A percentile compares a stretch with the other conserved stretches of the same genome.
Evolutionary conservation across 345 rosid species (phyloP).

Genomic region (Gossypium australe): DNA sequence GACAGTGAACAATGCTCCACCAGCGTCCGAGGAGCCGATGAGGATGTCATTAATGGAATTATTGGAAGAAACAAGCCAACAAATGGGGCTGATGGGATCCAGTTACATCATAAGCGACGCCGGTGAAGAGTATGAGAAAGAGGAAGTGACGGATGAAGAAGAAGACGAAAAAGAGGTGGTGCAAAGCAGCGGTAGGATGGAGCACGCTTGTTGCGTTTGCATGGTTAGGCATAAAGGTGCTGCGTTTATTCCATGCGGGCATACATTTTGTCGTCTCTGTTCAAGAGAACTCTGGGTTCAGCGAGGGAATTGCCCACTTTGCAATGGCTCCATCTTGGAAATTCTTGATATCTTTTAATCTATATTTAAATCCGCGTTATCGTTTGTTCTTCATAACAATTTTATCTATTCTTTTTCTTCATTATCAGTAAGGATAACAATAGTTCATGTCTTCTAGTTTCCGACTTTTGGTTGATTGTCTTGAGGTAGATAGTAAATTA

Average conservation of each 20-base stretch:
- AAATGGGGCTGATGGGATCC: constrained; percentile 59
- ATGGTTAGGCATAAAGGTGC: constrained; percentile 80
- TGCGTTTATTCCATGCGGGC: constrained; percentile 86
- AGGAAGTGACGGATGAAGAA: constrained; percentile 34
- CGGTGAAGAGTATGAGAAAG: constrained; percentile 30
- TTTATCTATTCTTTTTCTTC: neutral
- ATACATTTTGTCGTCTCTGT: constrained; percentile 82
- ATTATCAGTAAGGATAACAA: neutral
- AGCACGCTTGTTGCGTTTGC: constrained; percentile 73
- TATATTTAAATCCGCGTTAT: neutral
- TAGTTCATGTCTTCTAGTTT: neutral
- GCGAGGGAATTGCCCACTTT: constrained; percentile 86
- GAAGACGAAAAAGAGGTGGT: constrained; percentile 19
- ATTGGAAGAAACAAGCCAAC: constrained; percentile 72
- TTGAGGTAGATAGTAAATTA: neutral
- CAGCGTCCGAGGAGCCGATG: constrained; percentile 27
- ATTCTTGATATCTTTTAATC: constrained; percentile 79
- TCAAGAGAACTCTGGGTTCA: constrained; percentile 91
- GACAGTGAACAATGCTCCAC: neutral
- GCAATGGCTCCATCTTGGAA: constrained; percentile 72
- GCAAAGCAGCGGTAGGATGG: constrained; percentile 31
- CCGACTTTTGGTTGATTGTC: neutral
- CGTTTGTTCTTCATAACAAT: neutral
- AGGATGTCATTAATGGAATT: constrained; percentile 89
- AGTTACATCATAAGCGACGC: constrained; percentile 54